Evolutionary conservation across 2,329 filamentous ascomycete genomes (phyloP), one percentile per base, ranked within the genome.

Genomic region (Diaporthe citriasiana): DNA sequence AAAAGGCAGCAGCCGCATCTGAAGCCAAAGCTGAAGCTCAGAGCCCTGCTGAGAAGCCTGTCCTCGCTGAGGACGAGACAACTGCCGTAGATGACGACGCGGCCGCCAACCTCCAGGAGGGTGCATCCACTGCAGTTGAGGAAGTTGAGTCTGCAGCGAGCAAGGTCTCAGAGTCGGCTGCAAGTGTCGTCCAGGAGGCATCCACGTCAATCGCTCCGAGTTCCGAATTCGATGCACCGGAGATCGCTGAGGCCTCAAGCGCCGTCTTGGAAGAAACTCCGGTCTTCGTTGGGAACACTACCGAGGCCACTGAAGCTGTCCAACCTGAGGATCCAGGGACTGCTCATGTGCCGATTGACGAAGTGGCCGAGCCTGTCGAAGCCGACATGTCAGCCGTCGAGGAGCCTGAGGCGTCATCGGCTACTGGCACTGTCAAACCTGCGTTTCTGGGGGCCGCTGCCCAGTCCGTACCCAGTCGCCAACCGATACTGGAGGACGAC

Each of bases 361-460:
- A 77, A 45, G 72, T 76, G 17, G 75, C 70, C 1, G 76, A 75
- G 4, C 74, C 74, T 13, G 70, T 70, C 4, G 73, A 71, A 13
- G 57, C 71, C 27, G 74, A 71, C 19, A 55, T 65, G 33, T 45
- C 70, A 8, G n/a, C 78, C 38, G 74, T 74, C 40, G 76, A 78
- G 35, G 75, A 76, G 30, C 56, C 73, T 25, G 70, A 76, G 6
- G 70, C 72, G 1, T 69, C 80, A 1, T 74, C 77, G 4, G 79
- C 82, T 1, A 81, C 82, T 0, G 73, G 81, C 3, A 77, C 80
- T 6, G 80, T 89, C 63, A 88, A 88, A 77, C 82, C 86, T 6
- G 86, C 83, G 9, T 82, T 88, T 51, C 84, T 90, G 45, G 88
- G 88, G 63, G 88, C 86, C 22, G 86, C 85, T 1, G 88, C 88